Evolutionary conservation across 495 filamentous ascomycete genomes (phyloP), one percentile per base, ranked within the genome.

Genomic region (Parathielavia appendiculata): DNA sequence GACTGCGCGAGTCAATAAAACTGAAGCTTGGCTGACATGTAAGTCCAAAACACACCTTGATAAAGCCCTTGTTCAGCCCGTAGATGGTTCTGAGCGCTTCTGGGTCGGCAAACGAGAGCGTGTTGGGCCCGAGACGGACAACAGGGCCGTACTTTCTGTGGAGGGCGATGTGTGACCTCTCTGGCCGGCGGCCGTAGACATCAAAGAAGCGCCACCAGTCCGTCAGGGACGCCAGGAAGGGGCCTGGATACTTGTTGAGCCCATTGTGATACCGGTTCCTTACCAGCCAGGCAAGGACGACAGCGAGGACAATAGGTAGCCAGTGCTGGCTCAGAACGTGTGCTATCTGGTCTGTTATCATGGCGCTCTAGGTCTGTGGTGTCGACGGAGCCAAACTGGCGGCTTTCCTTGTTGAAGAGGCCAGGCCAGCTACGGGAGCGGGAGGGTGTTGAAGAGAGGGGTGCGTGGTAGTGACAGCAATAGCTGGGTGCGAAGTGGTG

Each of bases 1-100:
- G 85, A 86, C 86, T 88, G 58, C 11, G n/a, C 34, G 17, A 11
- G 53, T 73, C n/a, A 73, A 62, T n/a, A 54, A n/a, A 9, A 4
- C 19, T 49, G 26, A 17, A 7, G 13, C 11, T 8, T 22, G 19
- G 41, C 41, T 11, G 17, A 16, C 19, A 10, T 16, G 22, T 52
- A n/a, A 17, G 23, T 14, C 62, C 34, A 54, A 59, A 54, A 17
- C 69, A 45, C 58, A 89, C 85, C 79, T 92, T 92, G 56, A 73
- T 75, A 66, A 89, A 89, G n/a, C 87, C 87, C 69, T 90, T 91
- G 65, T 90, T 90, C 56, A 91, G 75, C 1, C 89, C 86, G 65
- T 92, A 93, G 30, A 93, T 92, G 9, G 76, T 76, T 66, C 86
- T 88, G 47, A 90, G 71, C 13, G 86, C 83, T 51, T 77, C 76